phyloP scores from a whole-genome alignment of 768 basidiomycete species.

The Psilocybe cubensis region DNA sequence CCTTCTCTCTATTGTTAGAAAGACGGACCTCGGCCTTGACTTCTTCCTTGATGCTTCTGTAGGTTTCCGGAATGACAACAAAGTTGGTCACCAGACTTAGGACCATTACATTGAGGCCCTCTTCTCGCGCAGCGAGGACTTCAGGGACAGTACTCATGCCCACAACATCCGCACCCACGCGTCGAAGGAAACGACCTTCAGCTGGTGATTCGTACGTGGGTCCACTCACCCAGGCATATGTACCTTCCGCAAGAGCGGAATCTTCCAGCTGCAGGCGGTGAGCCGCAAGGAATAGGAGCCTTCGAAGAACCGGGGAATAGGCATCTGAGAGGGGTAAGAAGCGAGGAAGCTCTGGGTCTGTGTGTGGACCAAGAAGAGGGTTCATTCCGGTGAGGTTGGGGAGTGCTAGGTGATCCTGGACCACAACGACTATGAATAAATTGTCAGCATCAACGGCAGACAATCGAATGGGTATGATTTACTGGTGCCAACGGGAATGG shows the following conservation, averaged over 20 bases:
- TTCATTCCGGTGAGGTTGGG: slow-evolving; percentile 79
- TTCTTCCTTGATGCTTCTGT: slow-evolving; percentile 72
- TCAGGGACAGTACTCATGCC: slow-evolving; percentile 95
- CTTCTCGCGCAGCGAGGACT: slow-evolving; percentile 79
- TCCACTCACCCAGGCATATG: slow-evolving; percentile 89
- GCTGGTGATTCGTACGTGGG: slow-evolving; percentile 91
- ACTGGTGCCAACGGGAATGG: slow-evolving; percentile 83
- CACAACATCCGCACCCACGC: slow-evolving; percentile 85
- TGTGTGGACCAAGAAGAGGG: slow-evolving; percentile 75
- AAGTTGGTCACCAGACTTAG: slow-evolving; percentile 86
- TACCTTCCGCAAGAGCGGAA: slow-evolving; percentile 74
- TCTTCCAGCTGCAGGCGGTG: slow-evolving; percentile 57
- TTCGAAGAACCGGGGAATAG: slow-evolving; percentile 74
- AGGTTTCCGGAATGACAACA: slow-evolving; percentile 72
- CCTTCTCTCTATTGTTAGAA: not conserved
- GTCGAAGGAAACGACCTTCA: slow-evolving; percentile 77
- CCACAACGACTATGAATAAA: slow-evolving; percentile 64
- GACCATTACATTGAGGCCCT: slow-evolving; percentile 75
- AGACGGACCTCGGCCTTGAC: slow-evolving; percentile 73
- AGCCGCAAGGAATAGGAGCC: slow-evolving; percentile 72
- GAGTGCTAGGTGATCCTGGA: slow-evolving; percentile 85
- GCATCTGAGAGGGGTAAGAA: slow-evolving; percentile 88
- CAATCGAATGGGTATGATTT: slow-evolving; percentile 24
- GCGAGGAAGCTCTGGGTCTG: slow-evolving; percentile 61
- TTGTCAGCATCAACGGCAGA: not conserved